Base-by-base conservation (phyloP, 2,329 filamentous ascomycete genomes). In the Ophiostoma piceae region DNA sequence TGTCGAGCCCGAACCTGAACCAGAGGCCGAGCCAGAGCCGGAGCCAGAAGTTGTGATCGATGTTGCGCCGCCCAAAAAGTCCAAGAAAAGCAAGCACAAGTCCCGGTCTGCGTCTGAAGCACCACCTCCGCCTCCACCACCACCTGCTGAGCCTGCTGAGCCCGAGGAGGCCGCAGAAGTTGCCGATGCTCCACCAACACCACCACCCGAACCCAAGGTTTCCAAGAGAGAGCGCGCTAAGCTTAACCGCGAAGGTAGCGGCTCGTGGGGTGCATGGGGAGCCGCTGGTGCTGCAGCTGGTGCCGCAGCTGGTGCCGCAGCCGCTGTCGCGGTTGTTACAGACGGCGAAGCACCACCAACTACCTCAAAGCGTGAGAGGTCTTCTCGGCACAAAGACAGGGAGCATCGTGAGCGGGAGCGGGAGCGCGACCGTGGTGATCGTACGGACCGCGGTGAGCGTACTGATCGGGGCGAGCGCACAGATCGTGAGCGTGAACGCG, bases 181-280 rank as follows among this genome's bases (percentile, higher is more conserved):
- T 5, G 81, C 82, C 29, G 84, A 85, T 67, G 79, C 79, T 57
- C 82, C 83, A 41, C 77, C 81, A 66, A 81, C 83, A 8, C 83
- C 84, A 37, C 82, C 84, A 4, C 80, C 86, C 19, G 87, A 88
- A 67, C 80, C 84, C 14, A 87, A 83, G 71, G 87, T 85, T 68
- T 83, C 83, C 3, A 92, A 88, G 79, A 96, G 90, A 77, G 91
- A 96, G 73, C 90, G 92, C 16, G 82, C 90, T 37, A 92, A 90
- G 76, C 87, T 93, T 73, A 91, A 88, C 74, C 90, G 92, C 71
- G 89, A 90, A 51, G 84, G 86, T 47, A 84, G 69, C n/a, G 83
- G 86, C 14, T 88, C 90, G 39, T 95, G 92, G 92, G 90, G 88
- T 47, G 87, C 88, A 77, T 94, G 90, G 90, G 66, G 41, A 12